These are phyloP conservation scores for Colletotrichum zoysiae DNA, from an alignment of 2,329 filamentous ascomycete species.

Conservation along the genomic window DNA sequence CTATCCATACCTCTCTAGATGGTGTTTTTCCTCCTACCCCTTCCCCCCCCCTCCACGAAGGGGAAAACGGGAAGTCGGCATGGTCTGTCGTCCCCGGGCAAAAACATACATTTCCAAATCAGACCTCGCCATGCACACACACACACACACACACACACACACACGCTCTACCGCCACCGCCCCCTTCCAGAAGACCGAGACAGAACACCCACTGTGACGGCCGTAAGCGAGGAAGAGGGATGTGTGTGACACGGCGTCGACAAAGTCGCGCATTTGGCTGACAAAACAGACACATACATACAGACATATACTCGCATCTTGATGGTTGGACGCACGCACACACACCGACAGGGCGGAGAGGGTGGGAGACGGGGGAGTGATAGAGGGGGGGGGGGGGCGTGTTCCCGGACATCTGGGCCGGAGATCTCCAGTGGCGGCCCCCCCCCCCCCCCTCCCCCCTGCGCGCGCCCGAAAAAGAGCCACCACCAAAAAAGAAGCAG, in stretches of 20 bases:
- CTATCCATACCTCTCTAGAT: too few relatives aligned
- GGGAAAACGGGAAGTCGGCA: background rate
- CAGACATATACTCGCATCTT: background rate
- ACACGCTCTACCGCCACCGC: background rate
- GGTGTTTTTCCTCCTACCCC: too few relatives aligned
- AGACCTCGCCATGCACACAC: background rate
- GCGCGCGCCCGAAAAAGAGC: background rate
- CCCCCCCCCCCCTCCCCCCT: too few relatives aligned
- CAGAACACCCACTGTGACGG: background rate
- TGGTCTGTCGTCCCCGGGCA: background rate
- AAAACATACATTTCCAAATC: background rate
- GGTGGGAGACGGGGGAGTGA: background rate
- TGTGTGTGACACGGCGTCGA: background rate
- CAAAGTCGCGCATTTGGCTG: background rate
- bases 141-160: too few relatives aligned
- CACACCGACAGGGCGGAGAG: background rate
- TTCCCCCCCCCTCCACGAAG: background rate
- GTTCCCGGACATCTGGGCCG: slow-evolving; percentile 18
- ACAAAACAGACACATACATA: background rate
- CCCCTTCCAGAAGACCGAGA: background rate
- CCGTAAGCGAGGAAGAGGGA: background rate
- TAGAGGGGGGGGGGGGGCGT: too few relatives aligned
- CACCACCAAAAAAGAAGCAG: background rate
- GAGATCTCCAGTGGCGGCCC: slow-evolving; percentile 2
- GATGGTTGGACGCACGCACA: background rate